These are phyloP conservation scores for Podaxis carcinomalis DNA, from an alignment of 768 basidiomycete species.

Conservation along the genomic window DNA sequence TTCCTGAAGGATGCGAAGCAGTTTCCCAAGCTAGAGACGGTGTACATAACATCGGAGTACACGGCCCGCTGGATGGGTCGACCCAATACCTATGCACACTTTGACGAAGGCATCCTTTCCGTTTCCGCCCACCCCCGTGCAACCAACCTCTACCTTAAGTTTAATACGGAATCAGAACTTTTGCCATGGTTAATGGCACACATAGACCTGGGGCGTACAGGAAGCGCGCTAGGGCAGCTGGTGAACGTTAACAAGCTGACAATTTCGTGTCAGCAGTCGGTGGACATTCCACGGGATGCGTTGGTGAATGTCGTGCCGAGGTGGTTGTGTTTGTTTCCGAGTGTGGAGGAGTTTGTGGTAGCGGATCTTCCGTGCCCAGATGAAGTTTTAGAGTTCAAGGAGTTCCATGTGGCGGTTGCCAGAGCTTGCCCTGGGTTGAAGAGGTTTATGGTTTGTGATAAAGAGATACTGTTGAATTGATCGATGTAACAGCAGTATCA, in stretches of 20 bases:
- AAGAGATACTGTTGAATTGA: neutral
- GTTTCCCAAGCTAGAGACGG: neutral
- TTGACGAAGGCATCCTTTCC: neutral
- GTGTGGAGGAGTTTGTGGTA: neutral
- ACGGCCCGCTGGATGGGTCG: neutral
- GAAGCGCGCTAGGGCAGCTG: neutral
- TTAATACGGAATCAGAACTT: neutral
- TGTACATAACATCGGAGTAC: neutral
- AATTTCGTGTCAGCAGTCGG: neutral
- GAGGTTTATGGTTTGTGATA: neutral
- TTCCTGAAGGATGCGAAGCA: neutral
- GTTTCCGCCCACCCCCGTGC: neutral
- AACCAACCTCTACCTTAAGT: neutral
- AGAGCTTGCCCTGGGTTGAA: neutral
- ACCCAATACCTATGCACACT: neutral
- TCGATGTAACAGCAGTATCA: neutral
- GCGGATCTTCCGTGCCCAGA: neutral
- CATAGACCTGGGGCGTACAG: neutral
- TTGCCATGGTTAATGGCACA: neutral
- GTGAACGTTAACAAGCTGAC: neutral
- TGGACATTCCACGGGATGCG: neutral
- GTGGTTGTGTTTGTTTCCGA: neutral
- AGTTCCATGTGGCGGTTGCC: neutral
- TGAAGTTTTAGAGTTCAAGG: neutral
- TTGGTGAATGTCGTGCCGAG: neutral